phyloP scores from a whole-genome alignment of 495 filamentous ascomycete genomes.

The Pseudomonodictys pantanalensis region DNA sequence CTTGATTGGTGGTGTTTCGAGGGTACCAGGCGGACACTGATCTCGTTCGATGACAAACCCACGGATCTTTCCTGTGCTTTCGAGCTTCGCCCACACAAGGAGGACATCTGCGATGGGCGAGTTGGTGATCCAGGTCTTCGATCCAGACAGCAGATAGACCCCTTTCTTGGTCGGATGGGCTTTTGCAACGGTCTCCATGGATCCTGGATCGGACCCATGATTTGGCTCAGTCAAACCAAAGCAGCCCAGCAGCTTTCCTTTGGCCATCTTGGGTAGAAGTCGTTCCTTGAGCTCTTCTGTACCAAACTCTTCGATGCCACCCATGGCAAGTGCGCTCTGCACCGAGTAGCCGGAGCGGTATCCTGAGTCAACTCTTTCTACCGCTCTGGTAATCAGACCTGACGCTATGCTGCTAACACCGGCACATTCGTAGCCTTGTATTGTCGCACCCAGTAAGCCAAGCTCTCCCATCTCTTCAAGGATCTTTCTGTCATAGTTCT shows the following conservation, averaged over 20 bases:
- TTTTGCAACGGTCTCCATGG: constrained; percentile 87
- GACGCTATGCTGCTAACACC: constrained; percentile 87
- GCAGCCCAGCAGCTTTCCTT: constrained; percentile 81
- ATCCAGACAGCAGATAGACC: constrained; percentile 72
- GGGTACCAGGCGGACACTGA: constrained; percentile 76
- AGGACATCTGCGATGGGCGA: constrained; percentile 89
- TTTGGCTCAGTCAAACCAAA: constrained; percentile 98
- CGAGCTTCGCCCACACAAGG: constrained; percentile 90
- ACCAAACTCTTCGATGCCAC: constrained; percentile 92
- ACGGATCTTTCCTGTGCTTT: constrained; percentile 88
- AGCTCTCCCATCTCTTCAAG: constrained; percentile 94
- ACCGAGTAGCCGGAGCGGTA: constrained; percentile 97
- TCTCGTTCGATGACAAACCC: constrained; percentile 85
- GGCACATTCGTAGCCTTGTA: constrained; percentile 92
- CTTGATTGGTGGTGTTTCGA: constrained; percentile 90
- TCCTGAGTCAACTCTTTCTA: constrained; percentile 92
- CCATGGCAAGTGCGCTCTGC: constrained; percentile 93
- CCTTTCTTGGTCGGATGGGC: constrained; percentile 86
- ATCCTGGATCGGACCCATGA: constrained; percentile 93
- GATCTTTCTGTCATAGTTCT: constrained; percentile 86
- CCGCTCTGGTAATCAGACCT: constrained; percentile 90
- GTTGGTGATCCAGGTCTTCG: constrained; percentile 99
- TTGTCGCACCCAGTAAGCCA: constrained; percentile 85
- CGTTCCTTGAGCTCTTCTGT: constrained; percentile 85
- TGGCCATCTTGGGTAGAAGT: constrained; percentile 78